These are phyloP conservation scores for Corymbia maculata DNA, from an alignment of 345 rosid genomes.

Conservation along the genomic window DNA sequence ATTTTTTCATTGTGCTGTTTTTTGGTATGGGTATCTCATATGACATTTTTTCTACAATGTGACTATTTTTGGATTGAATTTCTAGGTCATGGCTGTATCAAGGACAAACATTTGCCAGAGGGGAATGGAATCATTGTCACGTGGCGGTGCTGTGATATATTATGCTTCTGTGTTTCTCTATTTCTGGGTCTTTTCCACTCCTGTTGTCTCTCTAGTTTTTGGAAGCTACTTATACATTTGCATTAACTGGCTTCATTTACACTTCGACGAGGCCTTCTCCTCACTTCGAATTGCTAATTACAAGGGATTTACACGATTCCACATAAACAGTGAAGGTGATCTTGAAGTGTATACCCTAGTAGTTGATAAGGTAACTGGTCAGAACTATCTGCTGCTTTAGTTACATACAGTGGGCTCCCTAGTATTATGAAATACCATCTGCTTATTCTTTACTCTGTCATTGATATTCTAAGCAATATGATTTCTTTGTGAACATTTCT, in stretches of 20 bases:
- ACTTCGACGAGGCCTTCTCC: conserved; percentile 98
- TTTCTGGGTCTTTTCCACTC: conserved; percentile 99
- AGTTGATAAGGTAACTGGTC: conserved; percentile 70
- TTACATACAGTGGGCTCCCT: not conserved
- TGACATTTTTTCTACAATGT: not conserved
- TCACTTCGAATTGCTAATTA: conserved; percentile 97
- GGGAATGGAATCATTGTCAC: conserved; percentile 68
- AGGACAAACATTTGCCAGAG: conserved; percentile 81
- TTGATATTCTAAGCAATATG: not conserved
- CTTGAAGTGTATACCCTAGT: conserved; percentile 95
- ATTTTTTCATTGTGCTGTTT: not conserved
- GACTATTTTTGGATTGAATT: not conserved
- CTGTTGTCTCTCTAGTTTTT: conserved; percentile 84
- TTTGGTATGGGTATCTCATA: not conserved
- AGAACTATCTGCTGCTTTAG: not conserved
- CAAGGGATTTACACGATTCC: conserved; percentile 90
- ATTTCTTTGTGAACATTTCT: not conserved
- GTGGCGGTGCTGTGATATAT: conserved; percentile 80
- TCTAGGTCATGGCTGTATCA: conserved; percentile 93
- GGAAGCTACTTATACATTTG: conserved; percentile 96
- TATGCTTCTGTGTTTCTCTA: conserved; percentile 93
- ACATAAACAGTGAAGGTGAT: conserved; percentile 58
- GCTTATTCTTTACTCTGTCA: not conserved
- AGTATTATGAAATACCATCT: not conserved
- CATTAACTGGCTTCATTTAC: conserved; percentile 95